Base-by-base conservation (phyloP, 352 stramenopile genomes). In the Phytophthora agathidicida region DNA sequence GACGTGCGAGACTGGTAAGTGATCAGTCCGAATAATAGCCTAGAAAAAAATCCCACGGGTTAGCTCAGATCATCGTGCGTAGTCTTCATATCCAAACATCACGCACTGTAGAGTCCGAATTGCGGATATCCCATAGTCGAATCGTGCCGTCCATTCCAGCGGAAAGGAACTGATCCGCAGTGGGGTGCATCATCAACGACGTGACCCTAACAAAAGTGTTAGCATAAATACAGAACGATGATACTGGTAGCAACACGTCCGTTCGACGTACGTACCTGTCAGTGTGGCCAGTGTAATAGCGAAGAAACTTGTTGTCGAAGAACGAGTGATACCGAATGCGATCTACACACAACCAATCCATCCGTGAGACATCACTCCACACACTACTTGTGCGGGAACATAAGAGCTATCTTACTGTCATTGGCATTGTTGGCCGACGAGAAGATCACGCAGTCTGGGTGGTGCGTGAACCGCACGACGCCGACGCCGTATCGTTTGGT, bases 281-380 rank as follows among this genome's bases (percentile, higher is more conserved):
- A 0, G 74, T 89, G 58, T 96, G 86, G 5, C 86, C 84, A 24
- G 75, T 83, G 68, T 90, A 94, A 60, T 93, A 94, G n/a, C 86
- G 84, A 17, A 96, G 75, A 50, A 94, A 96, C 36, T 92, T 87
- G 68, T 96, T 96, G 75, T 96, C 86, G 28, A 90, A 96, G 50
- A 93, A 77, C 46, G 86, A 96, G 51, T 96, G 86, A 66, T 96
- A 96, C 9, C 86, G 83, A 47, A 96, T 89, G 43, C 84, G 75
- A 42, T 91, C 86, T 94, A 41, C 11, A 17, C 27, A 59, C 13
- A 24, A 9, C 54, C 42, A 51, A 42, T 44, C 24, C 56, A 51
- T 44, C 5, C 45, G 31, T 37, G 14, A 31, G 24, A 33, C 8
- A 6, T 26, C 22, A 22, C 4, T 3, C 7, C 6, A 24, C 11